Evolutionary conservation across 2,329 filamentous ascomycete species (phyloP), one percentile per base, ranked within the genome.

Genomic region (Sporothrix humicola): DNA sequence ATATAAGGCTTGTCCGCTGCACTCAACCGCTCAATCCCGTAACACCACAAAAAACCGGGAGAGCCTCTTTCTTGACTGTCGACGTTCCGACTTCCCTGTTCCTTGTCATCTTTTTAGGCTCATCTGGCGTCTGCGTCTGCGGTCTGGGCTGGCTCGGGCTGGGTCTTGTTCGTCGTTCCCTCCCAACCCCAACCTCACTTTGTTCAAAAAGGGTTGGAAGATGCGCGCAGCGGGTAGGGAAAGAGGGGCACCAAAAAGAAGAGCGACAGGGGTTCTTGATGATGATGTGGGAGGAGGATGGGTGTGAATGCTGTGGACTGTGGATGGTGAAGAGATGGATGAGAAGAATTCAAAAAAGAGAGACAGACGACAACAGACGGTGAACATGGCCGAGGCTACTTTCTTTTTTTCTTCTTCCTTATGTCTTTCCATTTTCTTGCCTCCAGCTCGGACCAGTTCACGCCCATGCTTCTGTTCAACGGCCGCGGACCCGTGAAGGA

Each of bases 131-230:
- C 17, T 54, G 52, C n/a, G 50, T 52, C 13, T 52, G 50, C n/a
- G 31, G 52, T 54, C 50, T 54, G 8, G 48, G 48, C 13, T 63
- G 10, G 23, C 23, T 26, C 23, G 23, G n/a, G 10, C n/a, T 44
- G n/a, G 10, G 8, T 44, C 37, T n/a, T 63, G 59, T 63, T 63
- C 59, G n/a, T 37, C 17, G 42, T 13, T 6, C 42, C 58, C 10
- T 17, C 58, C 10, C 12, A 20, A 37, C n/a, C 37, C 58, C 44
- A 23, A 59, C 68, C 37, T 70, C 37, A 46, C 52, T 48, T 70
- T 46, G 50, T 70, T 46, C 50, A 6, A 70, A 69, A 70, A 70
- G 68, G 68, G 68, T 46, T 70, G 50, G 68, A 70, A 70, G 52
- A 70, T 70, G 68, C 68, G 68, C 68, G 50, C 50, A 42, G 68